Conservation (phyloP, 2,329 filamentous ascomycete species). For the Chlorencoelia australis region DNA sequence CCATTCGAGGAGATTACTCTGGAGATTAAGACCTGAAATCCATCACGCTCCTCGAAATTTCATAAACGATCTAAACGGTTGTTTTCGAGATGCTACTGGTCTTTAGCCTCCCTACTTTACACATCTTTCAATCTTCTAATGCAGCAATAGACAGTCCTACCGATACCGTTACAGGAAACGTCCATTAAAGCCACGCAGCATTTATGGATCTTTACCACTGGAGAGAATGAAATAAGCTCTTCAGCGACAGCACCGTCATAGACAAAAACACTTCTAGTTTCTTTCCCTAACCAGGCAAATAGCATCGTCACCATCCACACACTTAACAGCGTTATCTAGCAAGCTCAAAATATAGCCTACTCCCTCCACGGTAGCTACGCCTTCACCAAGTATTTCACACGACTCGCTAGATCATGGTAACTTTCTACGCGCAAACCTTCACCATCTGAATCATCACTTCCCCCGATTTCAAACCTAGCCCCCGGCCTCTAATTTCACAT, state of each 20-base stretch:
- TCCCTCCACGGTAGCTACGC: slow-evolving; percentile 51
- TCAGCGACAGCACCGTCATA: slow-evolving; percentile 38
- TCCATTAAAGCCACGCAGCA: slow-evolving; percentile 60
- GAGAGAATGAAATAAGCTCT: slow-evolving; percentile 38
- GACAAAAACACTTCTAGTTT: slow-evolving; percentile 56
- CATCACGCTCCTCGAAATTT: slow-evolving; percentile 44
- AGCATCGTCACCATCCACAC: slow-evolving; percentile 52
- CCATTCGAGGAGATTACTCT: slow-evolving; percentile 18
- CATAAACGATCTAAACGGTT: slow-evolving; percentile 56
- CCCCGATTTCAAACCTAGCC: slow-evolving; percentile 49
- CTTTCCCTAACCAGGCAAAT: slow-evolving; percentile 47
- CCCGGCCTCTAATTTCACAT: slow-evolving; percentile 47
- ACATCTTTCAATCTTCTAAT: slow-evolving; percentile 28
- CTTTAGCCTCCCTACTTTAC: slow-evolving; percentile 58
- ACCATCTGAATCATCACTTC: slow-evolving; percentile 52
- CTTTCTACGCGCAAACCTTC: slow-evolving; percentile 45
- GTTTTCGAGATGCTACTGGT: slow-evolving; percentile 47
- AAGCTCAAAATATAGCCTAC: slow-evolving; percentile 52
- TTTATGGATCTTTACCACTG: slow-evolving; percentile 52
- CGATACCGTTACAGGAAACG: slow-evolving; percentile 41
- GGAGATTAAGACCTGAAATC: slow-evolving; percentile 35
- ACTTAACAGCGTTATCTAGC: slow-evolving; percentile 28
- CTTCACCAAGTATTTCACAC: slow-evolving; percentile 47
- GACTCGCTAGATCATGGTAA: slow-evolving; percentile 46
- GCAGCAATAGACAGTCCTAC: slow-evolving; percentile 36